Percentiles rank a stretch among this genome's conserved stretches.
These are phyloP conservation scores for Candida patagonica DNA, from an alignment of 805 yeast species.

Conservation along the genomic window DNA sequence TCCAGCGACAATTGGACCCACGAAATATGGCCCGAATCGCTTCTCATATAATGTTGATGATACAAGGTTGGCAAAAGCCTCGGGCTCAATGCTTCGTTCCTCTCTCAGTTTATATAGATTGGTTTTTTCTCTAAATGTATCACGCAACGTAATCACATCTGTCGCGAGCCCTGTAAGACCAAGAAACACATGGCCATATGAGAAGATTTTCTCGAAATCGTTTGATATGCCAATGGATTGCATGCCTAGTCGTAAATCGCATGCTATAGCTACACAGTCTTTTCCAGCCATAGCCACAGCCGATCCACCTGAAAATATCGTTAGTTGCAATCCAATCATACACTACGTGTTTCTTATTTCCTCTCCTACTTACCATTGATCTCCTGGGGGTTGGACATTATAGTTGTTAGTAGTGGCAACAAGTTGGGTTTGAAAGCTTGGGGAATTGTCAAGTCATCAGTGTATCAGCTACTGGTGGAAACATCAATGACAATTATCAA, in stretches of 20 bases:
- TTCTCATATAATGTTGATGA: conserved; percentile 82
- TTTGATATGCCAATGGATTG: conserved; percentile 89
- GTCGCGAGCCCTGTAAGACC: conserved; percentile 95
- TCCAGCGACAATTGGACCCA: conserved; percentile 96
- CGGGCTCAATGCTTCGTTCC: conserved; percentile 87
- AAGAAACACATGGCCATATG: conserved; percentile 65
- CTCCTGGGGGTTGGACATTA: conserved; percentile 31
- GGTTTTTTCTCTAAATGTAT: conserved; percentile 72
- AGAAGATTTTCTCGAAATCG: conserved; percentile 87
- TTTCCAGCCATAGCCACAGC: conserved; percentile 99
- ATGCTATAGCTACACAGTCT: conserved; percentile 96
- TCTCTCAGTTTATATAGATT: conserved; percentile 85
- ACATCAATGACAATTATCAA: neutral
- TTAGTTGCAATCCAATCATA: neutral
- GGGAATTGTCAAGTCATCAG: no score
- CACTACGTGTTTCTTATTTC: neutral
- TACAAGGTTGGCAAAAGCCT: conserved; percentile 85
- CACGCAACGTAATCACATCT: conserved; percentile 78
- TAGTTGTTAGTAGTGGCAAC: no score
- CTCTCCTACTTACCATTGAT: conserved; percentile 23
- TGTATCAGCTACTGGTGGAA: no score
- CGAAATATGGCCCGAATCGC: conserved; percentile 89
- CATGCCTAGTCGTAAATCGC: conserved; percentile 87
- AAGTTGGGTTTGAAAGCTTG: no score
- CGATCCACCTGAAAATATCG: conserved; percentile 56